Conservation (phyloP, 805 yeast genomes). For the Lipomyces orientalis region DNA sequence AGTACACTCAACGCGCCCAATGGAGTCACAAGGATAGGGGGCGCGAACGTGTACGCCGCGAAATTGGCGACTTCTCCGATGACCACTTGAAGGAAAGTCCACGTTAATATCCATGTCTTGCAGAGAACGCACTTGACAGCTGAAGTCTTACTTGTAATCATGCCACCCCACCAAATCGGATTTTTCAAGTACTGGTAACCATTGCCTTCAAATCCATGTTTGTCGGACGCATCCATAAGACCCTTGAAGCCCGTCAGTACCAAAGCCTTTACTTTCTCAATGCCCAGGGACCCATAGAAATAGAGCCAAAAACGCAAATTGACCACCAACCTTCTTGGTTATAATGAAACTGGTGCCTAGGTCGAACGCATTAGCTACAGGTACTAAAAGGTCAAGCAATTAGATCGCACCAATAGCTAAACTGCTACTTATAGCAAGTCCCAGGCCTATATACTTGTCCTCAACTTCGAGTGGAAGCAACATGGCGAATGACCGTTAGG, state of each 20-base stretch:
- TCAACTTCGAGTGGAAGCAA: slow-evolving; percentile 51
- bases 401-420: slow-evolving; percentile 83
- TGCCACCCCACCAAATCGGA: slow-evolving; percentile 96
- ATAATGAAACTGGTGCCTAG: slow-evolving; percentile 61
- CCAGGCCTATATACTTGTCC: slow-evolving; percentile 87
- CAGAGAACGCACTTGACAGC: neutral
- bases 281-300: neutral
- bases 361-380: slow-evolving; percentile 1
- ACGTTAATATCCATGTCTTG: neutral
- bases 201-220: slow-evolving; percentile 68
- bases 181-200: slow-evolving; percentile 79
- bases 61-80: slow-evolving; percentile 90
- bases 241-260: slow-evolving; percentile 51
- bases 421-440: slow-evolving; percentile 84
- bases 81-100: slow-evolving; percentile 59
- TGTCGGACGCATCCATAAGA: slow-evolving; percentile 67
- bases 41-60: slow-evolving; percentile 95
- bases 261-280: neutral
- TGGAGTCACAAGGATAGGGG: slow-evolving; percentile 90
- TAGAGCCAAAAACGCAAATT: neutral
- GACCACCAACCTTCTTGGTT: slow-evolving; percentile 61
- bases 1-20: slow-evolving; percentile 88
- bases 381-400: neutral
- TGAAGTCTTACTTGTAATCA: slow-evolving; percentile 55
- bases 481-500: neutral